Base-by-base conservation (phyloP, 2,329 filamentous ascomycete genomes). In the Amphichorda felina region DNA sequence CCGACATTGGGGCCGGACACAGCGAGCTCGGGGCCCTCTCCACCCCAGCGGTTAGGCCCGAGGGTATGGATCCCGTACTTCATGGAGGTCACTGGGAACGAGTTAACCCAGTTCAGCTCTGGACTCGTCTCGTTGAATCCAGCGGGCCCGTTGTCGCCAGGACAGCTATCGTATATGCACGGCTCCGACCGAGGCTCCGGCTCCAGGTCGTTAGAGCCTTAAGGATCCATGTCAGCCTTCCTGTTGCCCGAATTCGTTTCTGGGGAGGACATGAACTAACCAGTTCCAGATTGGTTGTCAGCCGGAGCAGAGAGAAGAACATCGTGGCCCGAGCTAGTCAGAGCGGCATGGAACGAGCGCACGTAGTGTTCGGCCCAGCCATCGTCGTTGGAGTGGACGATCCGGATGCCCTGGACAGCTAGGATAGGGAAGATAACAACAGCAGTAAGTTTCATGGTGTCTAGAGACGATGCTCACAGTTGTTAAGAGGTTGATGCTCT, bases 301-400 rank as follows among this genome's bases (percentile, higher is more conserved):
- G 79, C 78, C 0, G 80, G 79, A 0, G 64, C 74, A 1, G 77
- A 81, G 5, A 85, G 61, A 8, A 83, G 61, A 8, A 75, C 73
- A 8, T 72, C 60, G 45, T 82, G 70, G 1, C 73, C 74, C 2
- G 70, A 65, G 2, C 54, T 54, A 8, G 56, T 64, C 28, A 84
- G 56, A 10, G 64, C 60, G 35, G 72, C 55, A 54, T 79, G 72
- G 35, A 82, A 59, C 0, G 66, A 63, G 13, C 79, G 70, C 34
- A 79, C 57, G 47, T 83, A 81, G 28, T 67, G 66, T 57, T 82
- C 79, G 5, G 79, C 76, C 80, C 80, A 84, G 24, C 80, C 79
- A 49, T 84, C 80, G 43, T 84, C 79, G 53, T 84, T 84, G 43
- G 70, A 69, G 38, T 79, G 72, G 36, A 84, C 50, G 46, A 79